Base-by-base conservation (phyloP, 805 yeast genomes). In the Candida sakaeoensis region DNA sequence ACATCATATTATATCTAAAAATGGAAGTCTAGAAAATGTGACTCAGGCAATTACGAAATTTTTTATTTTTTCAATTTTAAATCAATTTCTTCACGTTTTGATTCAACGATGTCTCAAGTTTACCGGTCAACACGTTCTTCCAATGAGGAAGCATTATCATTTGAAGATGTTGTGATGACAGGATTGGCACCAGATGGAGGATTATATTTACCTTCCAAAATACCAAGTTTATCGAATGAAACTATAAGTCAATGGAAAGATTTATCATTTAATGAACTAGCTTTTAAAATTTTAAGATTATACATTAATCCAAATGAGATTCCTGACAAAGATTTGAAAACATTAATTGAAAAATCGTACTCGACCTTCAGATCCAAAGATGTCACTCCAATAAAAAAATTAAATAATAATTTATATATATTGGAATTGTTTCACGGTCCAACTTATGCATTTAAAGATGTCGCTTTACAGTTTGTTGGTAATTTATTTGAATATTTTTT, bases 171-270 rank as follows among this genome's bases (percentile, higher is more conserved):
- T 15, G 84, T 86, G 42, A 80, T 85, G 62, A 84, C 85, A 42
- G 99, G 99, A 38, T 74, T 93, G 55, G 98, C 98, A 39, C 80
- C 85, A 35, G 99, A 95, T 60, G 99, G 99, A 50, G 99, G 99
- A 29, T 76, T 93, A 29, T 93, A 87, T 62, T 74, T 93, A 41
- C 99, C 99, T 33, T 75, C 93, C 12, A 70, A 60, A 34, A 85
- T 90, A 51, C 96, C 98, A 42, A 60, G 72, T 46, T 72, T 85
- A 22, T 70, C 81, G 5, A 57, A 68, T 9, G 75, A 75, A 43
- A 75, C 84, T 47, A 62, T 82, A 40, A 55, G 66, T 27, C 64
- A 70, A 46, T 91, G 98, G 98, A 66, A 76, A 40, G 74, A 82
- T 43, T 68, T 85, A 42, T 67, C 84, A 16, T 93, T 93, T 66